Conservation (phyloP, 73 alveolate genomes). For the Tetrahymena malaccensis region DNA sequence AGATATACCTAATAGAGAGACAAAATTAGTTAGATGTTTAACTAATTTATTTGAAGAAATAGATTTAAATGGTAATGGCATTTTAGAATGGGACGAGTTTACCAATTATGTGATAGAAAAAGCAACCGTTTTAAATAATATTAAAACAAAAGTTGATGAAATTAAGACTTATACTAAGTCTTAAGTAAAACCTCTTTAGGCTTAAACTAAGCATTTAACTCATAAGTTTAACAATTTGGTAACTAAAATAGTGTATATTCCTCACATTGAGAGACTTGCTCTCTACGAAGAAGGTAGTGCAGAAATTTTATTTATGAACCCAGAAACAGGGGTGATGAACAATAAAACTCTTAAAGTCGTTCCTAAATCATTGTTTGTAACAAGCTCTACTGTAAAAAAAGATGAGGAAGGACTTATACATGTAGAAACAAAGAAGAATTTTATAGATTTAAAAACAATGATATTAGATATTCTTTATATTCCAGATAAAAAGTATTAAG, state of each 20-base stretch:
- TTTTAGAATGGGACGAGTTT: constrained; percentile 74
- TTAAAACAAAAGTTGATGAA: constrained; percentile 56
- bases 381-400: constrained; percentile 10
- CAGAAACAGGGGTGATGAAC: constrained; percentile 62
- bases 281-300: constrained; percentile 68
- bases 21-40: constrained; percentile 42
- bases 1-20: constrained; percentile 56
- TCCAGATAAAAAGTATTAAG: constrained; percentile 47
- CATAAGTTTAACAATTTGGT: constrained; percentile 29
- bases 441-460: constrained; percentile 20
- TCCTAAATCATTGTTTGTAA: constrained; percentile 37
- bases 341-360: constrained; percentile 62
- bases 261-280: constrained; percentile 62
- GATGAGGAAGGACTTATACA: constrained; percentile 35
- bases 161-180: constrained; percentile 56
- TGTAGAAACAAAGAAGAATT: constrained; percentile 20
- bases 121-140: constrained; percentile 62
- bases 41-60: constrained; percentile 50
- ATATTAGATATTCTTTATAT: constrained; percentile 26
- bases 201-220: background rate
- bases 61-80: constrained; percentile 62
- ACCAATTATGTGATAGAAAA: constrained; percentile 67
- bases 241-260: constrained; percentile 53
- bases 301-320: constrained; percentile 61
- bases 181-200: constrained; percentile 14